Evolutionary conservation across 1,284 basidiomycete species (phyloP).

Genomic region (Boletellus sp.): DNA sequence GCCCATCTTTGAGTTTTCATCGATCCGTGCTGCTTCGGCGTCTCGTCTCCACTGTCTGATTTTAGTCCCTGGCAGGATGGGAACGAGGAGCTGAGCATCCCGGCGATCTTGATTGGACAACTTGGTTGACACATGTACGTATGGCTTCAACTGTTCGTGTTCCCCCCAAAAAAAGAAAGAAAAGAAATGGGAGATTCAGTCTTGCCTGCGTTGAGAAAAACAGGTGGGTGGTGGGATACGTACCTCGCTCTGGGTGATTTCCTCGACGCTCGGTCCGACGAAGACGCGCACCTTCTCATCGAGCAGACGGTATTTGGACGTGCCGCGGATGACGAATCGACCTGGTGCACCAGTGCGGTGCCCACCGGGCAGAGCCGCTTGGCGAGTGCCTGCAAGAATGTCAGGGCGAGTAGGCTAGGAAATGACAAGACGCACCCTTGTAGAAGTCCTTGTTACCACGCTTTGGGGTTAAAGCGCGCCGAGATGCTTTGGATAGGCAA

Average conservation of each 20-base stretch:
- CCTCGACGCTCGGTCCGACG: slow-evolving; percentile 72
- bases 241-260: slow-evolving; percentile 61
- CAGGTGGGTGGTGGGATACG: slow-evolving; percentile 27
- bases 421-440: slow-evolving; percentile 61
- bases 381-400: slow-evolving; percentile 63
- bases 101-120: slow-evolving; percentile 22
- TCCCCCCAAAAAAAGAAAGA: neutral
- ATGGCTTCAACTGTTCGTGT: slow-evolving; percentile 41
- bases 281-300: slow-evolving; percentile 83
- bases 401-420: neutral
- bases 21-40: slow-evolving; percentile 6
- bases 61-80: slow-evolving; percentile 24
- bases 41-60: slow-evolving; percentile 28
- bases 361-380: slow-evolving; percentile 78
- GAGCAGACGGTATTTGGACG: slow-evolving; percentile 73
- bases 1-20: neutral
- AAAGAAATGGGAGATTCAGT: neutral
- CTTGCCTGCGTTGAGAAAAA: neutral
- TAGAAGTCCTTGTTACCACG: slow-evolving; percentile 90
- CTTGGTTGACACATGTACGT: slow-evolving; percentile 35
- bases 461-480: slow-evolving; percentile 78
- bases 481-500: slow-evolving; percentile 74
- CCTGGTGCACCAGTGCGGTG: slow-evolving; percentile 85
- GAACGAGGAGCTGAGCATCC: slow-evolving; percentile 27
- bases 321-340: slow-evolving; percentile 71